Base-by-base conservation (phyloP, 2,329 filamentous ascomycete genomes). In the Tolypocladium guangdongense region DNA sequence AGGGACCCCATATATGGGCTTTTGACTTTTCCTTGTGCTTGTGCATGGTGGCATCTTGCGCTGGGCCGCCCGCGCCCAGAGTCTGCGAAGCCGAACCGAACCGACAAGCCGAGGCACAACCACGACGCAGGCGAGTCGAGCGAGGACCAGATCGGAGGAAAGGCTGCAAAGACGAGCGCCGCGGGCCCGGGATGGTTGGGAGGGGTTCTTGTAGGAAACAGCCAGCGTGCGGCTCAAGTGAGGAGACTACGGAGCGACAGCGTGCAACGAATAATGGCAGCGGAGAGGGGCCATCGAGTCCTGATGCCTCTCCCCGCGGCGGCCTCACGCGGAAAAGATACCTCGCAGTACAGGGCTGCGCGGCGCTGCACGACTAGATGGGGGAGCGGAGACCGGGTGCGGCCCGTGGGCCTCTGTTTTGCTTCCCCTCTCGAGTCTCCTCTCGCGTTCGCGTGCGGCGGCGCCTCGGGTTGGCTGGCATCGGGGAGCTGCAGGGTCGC, bases 31-130 rank as follows among this genome's bases (percentile, higher is more conserved):
- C 56, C 49, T 62, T 64, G 54, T 62, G 61, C 56, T 63, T 63
- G 51, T 61, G 62, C 63, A 65, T 65, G 51, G 50, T 63, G 53
- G 59, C 62, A 64, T 64, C 54, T 58, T 64, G 59, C 52, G 54
- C 54, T 50, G 53, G 54, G 50, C 51, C 49, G 45, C 53, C 53
- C n/a, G 38, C 24, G 27, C 50, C 50, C 47, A 49, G 48, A 52
- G n/a, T 24, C 30, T 36, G 52, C 47, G 27, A 49, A 7, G 45
- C n/a, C 36, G 36, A 33, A 30, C 33, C 51, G 35, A 32, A 30
- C 4, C 50, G 39, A 27, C 33, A 32, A 32, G 43, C 27, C 43
- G 43, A 16, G 43, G 18, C 43, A 27, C 20, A 4, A 35, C 32
- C n/a, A n/a, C 39, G 14, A 27, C 14, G n/a, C 36, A 52, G 49